A percentile compares a stretch with the other conserved stretches of the same genome.
phyloP scores from a whole-genome alignment of 208 protist genomes.

The Phytomonas francai region DNA sequence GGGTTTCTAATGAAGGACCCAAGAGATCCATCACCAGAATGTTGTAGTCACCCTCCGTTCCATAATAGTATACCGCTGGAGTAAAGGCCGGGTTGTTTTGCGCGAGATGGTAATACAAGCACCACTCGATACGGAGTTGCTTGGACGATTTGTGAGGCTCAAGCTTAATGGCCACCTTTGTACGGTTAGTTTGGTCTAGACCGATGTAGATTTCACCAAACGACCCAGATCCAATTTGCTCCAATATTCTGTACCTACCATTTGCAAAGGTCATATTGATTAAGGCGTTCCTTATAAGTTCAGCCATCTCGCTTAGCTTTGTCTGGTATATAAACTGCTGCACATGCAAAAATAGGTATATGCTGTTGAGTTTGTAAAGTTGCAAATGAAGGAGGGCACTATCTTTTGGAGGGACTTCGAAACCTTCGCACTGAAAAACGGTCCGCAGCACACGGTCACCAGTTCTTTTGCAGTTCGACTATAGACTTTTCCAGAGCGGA shows the following conservation, averaged over 20 bases:
- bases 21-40: constrained; percentile 89
- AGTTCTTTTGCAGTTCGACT: background rate
- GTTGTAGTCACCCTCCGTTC: constrained; percentile 80
- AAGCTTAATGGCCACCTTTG: constrained; percentile 81
- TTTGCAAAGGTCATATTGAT: background rate
- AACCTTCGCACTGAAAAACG: background rate
- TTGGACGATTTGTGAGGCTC: constrained; percentile 59
- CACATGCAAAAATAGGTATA: background rate
- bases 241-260: background rate
- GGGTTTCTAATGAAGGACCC: constrained; percentile 73
- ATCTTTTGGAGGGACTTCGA: background rate
- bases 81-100: constrained; percentile 43
- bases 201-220: constrained; percentile 85
- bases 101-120: constrained; percentile 61
- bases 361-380: background rate
- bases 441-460: background rate
- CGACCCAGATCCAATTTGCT: constrained; percentile 92
- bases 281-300: background rate
- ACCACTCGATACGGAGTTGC: constrained; percentile 72
- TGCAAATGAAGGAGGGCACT: background rate
- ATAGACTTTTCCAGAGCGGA: background rate
- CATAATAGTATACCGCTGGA: constrained; percentile 68
- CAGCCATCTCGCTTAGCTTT: background rate
- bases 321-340: background rate
- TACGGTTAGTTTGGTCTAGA: constrained; percentile 58